phyloP scores from a whole-genome alignment of 2,329 filamentous ascomycete genomes.

The Metarhizium anisopliae region DNA sequence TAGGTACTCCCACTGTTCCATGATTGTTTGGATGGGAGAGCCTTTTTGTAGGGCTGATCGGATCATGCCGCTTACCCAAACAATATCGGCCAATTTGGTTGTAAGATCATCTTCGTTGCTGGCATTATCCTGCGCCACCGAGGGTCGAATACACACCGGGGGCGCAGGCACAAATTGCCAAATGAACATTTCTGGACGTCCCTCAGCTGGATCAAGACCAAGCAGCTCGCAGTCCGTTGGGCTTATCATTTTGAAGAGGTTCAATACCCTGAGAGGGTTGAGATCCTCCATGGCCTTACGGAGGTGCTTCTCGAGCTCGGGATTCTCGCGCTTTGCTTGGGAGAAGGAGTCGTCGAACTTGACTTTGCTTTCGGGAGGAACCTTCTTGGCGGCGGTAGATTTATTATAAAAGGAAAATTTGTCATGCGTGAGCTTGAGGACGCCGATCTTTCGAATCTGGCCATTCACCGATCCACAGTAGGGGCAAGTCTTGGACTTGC shows the following conservation, averaged over 20 bases:
- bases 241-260: constrained; percentile 82
- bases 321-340: constrained; percentile 66
- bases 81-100: constrained; percentile 92
- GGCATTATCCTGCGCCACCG: constrained; percentile 83
- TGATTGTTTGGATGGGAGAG: constrained; percentile 76
- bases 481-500: constrained; percentile 75
- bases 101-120: constrained; percentile 97
- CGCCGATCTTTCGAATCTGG: constrained; percentile 81
- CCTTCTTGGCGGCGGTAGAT: constrained; percentile 79
- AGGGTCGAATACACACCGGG: constrained; percentile 87
- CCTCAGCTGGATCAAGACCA: constrained; percentile 77
- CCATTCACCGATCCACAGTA: constrained; percentile 79
- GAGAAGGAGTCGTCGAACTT: constrained; percentile 80
- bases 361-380: constrained; percentile 70
- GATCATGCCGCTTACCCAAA: constrained; percentile 84
- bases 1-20: constrained; percentile 98
- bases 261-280: constrained; percentile 79
- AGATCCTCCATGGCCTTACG: constrained; percentile 92
- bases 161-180: constrained; percentile 96
- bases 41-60: constrained; percentile 75
- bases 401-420: constrained; percentile 84
- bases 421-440: constrained; percentile 91
- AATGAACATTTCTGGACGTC: constrained; percentile 90
- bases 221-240: constrained; percentile 83
- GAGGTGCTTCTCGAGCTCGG: constrained; percentile 82